Evolutionary conservation across 2,329 filamentous ascomycete species (phyloP).

Genomic region (Cercospora sojina): DNA sequence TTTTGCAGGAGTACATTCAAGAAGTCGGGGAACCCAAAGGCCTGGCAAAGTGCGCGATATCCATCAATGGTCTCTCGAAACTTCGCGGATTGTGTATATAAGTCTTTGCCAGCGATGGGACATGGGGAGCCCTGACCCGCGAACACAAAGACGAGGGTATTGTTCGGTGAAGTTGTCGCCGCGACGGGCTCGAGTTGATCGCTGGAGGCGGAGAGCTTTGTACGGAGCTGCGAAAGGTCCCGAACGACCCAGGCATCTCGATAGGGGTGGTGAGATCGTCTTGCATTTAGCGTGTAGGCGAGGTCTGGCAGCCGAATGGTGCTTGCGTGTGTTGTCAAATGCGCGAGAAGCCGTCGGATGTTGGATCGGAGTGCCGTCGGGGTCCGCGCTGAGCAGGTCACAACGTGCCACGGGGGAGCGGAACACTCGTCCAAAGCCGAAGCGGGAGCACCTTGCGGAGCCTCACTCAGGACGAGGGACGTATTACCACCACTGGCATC

Average conservation of each 20-base stretch:
- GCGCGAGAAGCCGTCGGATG: neutral
- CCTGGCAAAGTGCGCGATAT: neutral
- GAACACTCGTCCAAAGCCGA: too few relatives aligned
- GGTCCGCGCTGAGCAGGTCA: neutral
- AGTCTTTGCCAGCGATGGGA: neutral
- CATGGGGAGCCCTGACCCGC: neutral
- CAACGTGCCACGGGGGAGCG: too few relatives aligned
- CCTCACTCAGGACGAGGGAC: neutral
- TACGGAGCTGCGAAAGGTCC: conserved; percentile 16
- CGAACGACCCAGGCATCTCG: conserved; percentile 27
- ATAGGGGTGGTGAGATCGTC: conserved; percentile 46
- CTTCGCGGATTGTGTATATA: neutral
- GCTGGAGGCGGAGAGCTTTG: conserved; percentile 17
- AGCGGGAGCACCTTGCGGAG: neutral
- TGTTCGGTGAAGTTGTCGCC: neutral
- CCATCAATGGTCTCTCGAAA: neutral
- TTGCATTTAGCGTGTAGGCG: conserved; percentile 67
- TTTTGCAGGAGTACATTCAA: neutral
- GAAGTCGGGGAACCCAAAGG: neutral
- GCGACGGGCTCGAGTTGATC: too few relatives aligned
- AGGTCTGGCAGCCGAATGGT: conserved; percentile 51
- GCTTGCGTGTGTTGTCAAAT: neutral
- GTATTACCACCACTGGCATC: conserved; percentile 41
- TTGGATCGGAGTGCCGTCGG: neutral
- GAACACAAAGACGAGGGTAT: neutral